phyloP scores from a whole-genome alignment of 768 basidiomycete genomes.

The Collybia nuda region DNA sequence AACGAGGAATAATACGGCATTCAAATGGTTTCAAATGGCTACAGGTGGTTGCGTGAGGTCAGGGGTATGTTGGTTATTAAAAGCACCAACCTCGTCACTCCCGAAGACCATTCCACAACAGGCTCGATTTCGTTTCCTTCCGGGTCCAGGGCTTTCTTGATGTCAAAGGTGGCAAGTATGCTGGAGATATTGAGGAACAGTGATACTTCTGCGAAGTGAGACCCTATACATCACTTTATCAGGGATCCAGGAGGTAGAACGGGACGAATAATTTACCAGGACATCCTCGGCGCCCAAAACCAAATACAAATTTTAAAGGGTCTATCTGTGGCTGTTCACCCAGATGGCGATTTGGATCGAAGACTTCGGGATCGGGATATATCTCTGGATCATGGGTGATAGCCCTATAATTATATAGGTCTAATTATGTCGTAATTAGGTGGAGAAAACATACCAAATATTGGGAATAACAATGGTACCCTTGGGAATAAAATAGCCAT shows the following conservation, averaged over 20 bases:
- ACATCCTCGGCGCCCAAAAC: neutral
- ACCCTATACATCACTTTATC: neutral
- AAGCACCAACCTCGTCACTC: neutral
- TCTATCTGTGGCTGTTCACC: neutral
- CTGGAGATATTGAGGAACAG: neutral
- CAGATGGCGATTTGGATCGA: neutral
- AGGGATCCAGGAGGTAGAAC: neutral
- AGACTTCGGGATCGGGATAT: neutral
- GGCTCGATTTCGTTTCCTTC: neutral
- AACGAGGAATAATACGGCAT: no score
- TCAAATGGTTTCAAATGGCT: no score
- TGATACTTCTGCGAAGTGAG: neutral
- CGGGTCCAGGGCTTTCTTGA: neutral
- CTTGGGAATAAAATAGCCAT: constrained; percentile 13
- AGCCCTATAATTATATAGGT: neutral
- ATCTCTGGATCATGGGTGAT: neutral
- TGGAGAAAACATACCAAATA: constrained; percentile 1
- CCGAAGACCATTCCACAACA: neutral
- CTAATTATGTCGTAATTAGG: no score
- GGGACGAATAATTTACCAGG: neutral
- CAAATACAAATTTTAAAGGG: neutral
- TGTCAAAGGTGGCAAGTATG: neutral
- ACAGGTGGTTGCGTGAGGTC: no score
- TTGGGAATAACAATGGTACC: constrained; percentile 7
- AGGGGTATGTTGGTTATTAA: no score